These are phyloP conservation scores for Dactylellina cionopaga DNA, from an alignment of 2,329 filamentous ascomycete species.

Conservation along the genomic window DNA sequence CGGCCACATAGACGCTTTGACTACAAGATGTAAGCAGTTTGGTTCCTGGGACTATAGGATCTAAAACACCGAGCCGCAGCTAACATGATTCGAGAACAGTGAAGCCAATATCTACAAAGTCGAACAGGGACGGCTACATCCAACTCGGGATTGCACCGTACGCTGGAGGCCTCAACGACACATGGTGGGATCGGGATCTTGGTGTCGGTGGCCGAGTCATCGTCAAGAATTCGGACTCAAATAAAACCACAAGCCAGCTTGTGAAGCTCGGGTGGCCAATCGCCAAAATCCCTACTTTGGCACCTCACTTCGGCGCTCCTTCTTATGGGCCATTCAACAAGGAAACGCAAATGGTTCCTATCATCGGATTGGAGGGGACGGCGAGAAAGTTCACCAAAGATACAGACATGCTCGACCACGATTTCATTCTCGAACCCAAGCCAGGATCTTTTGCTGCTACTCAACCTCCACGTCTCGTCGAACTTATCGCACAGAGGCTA, in stretches of 20 bases:
- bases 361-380: conserved; percentile 79
- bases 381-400: conserved; percentile 46
- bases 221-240: conserved; percentile 75
- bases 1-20: conserved; percentile 91
- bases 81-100: conserved; percentile 60
- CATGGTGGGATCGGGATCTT: conserved; percentile 97
- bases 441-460: conserved; percentile 73
- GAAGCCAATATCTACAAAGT: conserved; percentile 88
- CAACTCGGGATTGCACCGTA: conserved; percentile 94
- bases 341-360: conserved; percentile 93
- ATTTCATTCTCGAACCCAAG: conserved; percentile 21
- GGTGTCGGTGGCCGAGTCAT: conserved; percentile 89
- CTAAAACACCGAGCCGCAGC: not conserved
- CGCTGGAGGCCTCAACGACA: conserved; percentile 81
- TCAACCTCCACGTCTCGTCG: conserved; percentile 85
- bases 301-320: conserved; percentile 88
- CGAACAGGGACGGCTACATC: conserved; percentile 83
- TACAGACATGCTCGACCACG: conserved; percentile 55
- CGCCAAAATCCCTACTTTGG: conserved; percentile 88
- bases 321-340: conserved; percentile 75
- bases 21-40: conserved; percentile 69
- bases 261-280: conserved; percentile 95
- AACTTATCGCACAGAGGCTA: conserved; percentile 81
- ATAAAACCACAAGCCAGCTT: conserved; percentile 81
- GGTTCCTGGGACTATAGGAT: not conserved